Evolutionary conservation across 2,329 filamentous ascomycete genomes (phyloP).

Genomic region (Esteya vermicola): DNA sequence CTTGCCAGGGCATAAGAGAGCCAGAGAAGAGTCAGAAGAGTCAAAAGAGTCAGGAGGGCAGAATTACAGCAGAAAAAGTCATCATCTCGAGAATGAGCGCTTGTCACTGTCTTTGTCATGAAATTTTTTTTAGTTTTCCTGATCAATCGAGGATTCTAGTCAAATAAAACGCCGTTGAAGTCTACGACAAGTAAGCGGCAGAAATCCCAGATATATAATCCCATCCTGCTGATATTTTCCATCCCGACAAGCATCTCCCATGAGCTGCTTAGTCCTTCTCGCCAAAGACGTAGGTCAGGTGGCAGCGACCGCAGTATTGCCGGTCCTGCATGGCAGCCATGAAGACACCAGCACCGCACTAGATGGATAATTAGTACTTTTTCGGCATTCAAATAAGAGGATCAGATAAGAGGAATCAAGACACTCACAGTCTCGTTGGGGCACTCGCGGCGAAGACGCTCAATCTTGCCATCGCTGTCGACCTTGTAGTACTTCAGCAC

Average conservation of each 20-base stretch:
- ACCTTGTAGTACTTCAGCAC: slow-evolving; percentile 99
- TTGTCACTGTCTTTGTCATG: too few species aligned
- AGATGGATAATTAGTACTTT: not conserved
- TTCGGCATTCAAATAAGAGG: too few species aligned
- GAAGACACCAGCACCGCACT: slow-evolving; percentile 99
- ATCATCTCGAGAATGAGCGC: too few species aligned
- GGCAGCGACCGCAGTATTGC: slow-evolving; percentile 81
- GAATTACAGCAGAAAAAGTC: too few species aligned
- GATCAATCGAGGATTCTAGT: not conserved
- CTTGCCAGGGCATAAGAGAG: too few species aligned
- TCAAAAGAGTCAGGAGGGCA: too few species aligned
- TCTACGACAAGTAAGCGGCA: not conserved
- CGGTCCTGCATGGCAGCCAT: slow-evolving; percentile 99
- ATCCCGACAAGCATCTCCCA: slow-evolving; percentile 8
- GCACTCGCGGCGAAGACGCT: slow-evolving; percentile 97
- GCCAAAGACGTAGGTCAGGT: slow-evolving; percentile 61
- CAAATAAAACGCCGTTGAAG: not conserved
- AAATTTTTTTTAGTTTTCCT: not conserved
- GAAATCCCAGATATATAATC: not conserved
- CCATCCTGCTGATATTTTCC: not conserved
- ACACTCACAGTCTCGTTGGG: slow-evolving; percentile 66
- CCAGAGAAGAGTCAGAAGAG: too few species aligned
- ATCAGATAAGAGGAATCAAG: too few species aligned
- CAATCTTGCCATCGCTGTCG: slow-evolving; percentile 98
- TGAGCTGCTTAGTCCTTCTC: slow-evolving; percentile 36